Evolutionary conservation across 805 yeast species (phyloP).

Genomic region (Limtongia smithiae): DNA sequence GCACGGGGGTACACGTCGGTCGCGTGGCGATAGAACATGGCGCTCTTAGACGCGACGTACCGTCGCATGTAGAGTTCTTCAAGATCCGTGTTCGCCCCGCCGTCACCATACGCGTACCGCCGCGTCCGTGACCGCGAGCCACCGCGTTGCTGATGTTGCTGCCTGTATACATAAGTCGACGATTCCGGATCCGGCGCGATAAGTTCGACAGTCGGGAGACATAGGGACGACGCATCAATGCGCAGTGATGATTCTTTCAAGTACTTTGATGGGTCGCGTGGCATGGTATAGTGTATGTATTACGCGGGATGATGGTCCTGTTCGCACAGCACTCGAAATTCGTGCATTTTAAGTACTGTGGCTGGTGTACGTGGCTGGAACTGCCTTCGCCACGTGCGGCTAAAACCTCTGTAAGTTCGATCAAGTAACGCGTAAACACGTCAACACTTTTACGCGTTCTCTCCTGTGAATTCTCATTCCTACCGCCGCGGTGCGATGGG

Average conservation of each 20-base stretch:
- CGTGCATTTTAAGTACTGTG: too few relatives aligned
- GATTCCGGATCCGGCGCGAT: slow-evolving; percentile 16
- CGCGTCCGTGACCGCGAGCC: neutral
- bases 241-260: slow-evolving; percentile 18
- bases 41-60: slow-evolving; percentile 16
- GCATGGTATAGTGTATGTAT: too few relatives aligned
- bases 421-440: too few relatives aligned
- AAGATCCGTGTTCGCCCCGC: slow-evolving; percentile 5
- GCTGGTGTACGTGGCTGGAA: too few relatives aligned
- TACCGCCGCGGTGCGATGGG: too few relatives aligned
- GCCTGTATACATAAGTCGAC: neutral
- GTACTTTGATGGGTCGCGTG: slow-evolving; percentile 8
- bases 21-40: slow-evolving; percentile 5
- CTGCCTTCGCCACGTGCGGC: too few relatives aligned
- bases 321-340: too few relatives aligned
- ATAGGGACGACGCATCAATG: slow-evolving; percentile 14
- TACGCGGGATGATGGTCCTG: too few relatives aligned
- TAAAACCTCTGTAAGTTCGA: too few relatives aligned
- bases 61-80: slow-evolving; percentile 15
- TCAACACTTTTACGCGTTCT: too few relatives aligned
- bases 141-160: neutral
- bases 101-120: neutral
- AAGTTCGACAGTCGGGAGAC: slow-evolving; percentile 13
- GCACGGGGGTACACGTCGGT: slow-evolving; percentile 13
- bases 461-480: too few relatives aligned